phyloP scores from a whole-genome alignment of 1,139 yeast genomes.

The Pichia sp. region DNA sequence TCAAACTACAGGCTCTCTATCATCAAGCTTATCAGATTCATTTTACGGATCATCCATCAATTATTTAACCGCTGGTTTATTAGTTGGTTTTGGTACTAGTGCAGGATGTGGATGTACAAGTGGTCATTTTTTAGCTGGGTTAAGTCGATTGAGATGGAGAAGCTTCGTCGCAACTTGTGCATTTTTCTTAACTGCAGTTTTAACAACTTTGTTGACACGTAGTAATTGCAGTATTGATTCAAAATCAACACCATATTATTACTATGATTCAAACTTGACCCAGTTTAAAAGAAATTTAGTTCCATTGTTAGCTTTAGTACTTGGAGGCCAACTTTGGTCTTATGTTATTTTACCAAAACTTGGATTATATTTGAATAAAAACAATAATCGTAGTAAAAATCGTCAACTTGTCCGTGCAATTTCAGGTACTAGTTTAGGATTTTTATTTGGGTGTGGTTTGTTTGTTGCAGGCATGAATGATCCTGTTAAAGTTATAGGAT shows the following conservation, averaged over 20 bases:
- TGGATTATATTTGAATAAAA: conserved; percentile 1
- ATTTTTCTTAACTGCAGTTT: conserved; percentile 33
- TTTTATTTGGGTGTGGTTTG: conserved; percentile 40
- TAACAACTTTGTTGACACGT: conserved; percentile 28
- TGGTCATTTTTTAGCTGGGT: conserved; percentile 44
- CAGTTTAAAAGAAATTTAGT: conserved; percentile 19
- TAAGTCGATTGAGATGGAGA: conserved; percentile 37
- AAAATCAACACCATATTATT: conserved; percentile 25
- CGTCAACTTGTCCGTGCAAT: conserved; percentile 17
- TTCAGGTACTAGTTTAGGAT: conserved; percentile 33
- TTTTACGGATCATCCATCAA: conserved; percentile 13
- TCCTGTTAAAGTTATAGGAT: conserved; percentile 40
- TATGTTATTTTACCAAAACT: conserved; percentile 28
- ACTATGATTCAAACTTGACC: conserved; percentile 17
- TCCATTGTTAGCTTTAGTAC: conserved; percentile 12
- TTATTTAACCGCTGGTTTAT: conserved; percentile 29
- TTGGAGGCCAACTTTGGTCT: conserved; percentile 15
- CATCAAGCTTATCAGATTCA: conserved; percentile 7
- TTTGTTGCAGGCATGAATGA: conserved; percentile 40
- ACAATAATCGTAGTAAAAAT: conserved; percentile 2
- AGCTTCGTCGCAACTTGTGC: conserved; percentile 37
- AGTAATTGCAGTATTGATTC: conserved; percentile 29
- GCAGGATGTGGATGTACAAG: conserved; percentile 45
- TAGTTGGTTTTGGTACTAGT: conserved; percentile 41
- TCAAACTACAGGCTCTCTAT: conserved; percentile 18